Evolutionary conservation across 768 basidiomycete species (phyloP), one percentile per base, ranked within the genome.

Genomic region (Leucocoprinus birnbaumii): DNA sequence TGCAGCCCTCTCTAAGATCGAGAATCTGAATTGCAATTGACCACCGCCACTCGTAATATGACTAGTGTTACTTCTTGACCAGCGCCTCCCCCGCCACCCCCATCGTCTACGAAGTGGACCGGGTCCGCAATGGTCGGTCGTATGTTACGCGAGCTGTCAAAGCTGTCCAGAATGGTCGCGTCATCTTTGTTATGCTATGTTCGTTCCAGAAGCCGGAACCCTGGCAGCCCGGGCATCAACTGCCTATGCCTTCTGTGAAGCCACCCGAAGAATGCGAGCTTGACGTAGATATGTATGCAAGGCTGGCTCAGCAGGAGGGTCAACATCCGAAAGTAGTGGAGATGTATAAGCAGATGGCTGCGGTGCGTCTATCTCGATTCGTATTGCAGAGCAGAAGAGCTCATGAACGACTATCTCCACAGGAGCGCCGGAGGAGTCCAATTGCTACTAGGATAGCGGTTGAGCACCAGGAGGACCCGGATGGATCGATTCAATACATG

Each of bases 201-300:
- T 93, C 91, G 3, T 94, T 91, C 75, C 89, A 93, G 58, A 77
- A 74, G 49, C 87, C 88, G 2, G 91, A 94, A 63, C 82, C 83
- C 9, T 83, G 82, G 80, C 89, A 91, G 63, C 88, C 84, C 1
- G 65, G 72, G 8, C 76, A 85, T 61, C 86, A 89, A 56, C 86
- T 82, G 79, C 69, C 80, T 2, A 85, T 88, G 78, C 90, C 90
- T 0, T 53, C 67, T 11, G 73, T 77, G 16, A 80, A 80, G 8
- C 63, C 77, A 3, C 85, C 89, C 0, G 87, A 90, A 27, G 71
- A 84, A 18, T 89, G 87, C 62, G 78, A 79, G 51, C 70, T 81
- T 19, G 82, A 85, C 50, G 84, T 87, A 61, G 73, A 72, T 38
- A 61, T 66, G 37, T 68, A 67, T 61, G 48, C 56, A 38, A 64